Evolutionary conservation across 2,329 filamentous ascomycete genomes (phyloP).

Genomic region (Plenodomus tracheiphilus): DNA sequence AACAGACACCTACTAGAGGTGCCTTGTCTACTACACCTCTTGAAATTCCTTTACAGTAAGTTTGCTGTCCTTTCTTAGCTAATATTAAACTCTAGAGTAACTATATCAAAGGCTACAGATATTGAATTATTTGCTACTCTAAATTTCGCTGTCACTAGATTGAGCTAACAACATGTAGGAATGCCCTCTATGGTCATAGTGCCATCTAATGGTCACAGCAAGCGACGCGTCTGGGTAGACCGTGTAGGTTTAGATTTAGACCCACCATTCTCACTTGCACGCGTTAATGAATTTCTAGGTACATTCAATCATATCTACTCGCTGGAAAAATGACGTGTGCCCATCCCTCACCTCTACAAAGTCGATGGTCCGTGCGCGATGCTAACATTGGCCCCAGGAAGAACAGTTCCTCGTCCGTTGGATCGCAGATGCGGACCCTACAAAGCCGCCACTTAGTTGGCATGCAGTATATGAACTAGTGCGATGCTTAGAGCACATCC

Average conservation of each 20-base stretch:
- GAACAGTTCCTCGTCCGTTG: conserved; percentile 52
- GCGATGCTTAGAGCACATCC: conserved; percentile 45
- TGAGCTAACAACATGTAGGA: background rate
- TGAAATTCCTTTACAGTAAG: too few species aligned
- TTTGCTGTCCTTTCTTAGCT: too few species aligned
- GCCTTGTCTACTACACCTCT: too few species aligned
- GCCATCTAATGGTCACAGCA: conserved; percentile 18
- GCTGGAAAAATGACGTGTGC: conserved; percentile 29
- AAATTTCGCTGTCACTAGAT: too few species aligned
- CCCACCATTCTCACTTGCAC: background rate
- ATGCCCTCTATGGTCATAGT: conserved; percentile 37
- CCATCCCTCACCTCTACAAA: background rate
- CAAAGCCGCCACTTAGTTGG: conserved; percentile 47
- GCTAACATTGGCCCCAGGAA: conserved; percentile 32
- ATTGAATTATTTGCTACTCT: too few species aligned
- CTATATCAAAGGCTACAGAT: too few species aligned
- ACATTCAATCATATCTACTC: conserved; percentile 28
- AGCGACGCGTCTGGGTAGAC: conserved; percentile 25
- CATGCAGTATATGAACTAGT: conserved; percentile 47
- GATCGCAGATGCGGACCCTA: conserved; percentile 20
- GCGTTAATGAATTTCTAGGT: background rate
- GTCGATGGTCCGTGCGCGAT: conserved; percentile 21
- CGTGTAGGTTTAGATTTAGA: conserved; percentile 19
- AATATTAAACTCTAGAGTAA: too few species aligned
- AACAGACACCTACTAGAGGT: too few species aligned